Base-by-base conservation (phyloP, 1,139 yeast genomes). In the Pichia sp. region DNA sequence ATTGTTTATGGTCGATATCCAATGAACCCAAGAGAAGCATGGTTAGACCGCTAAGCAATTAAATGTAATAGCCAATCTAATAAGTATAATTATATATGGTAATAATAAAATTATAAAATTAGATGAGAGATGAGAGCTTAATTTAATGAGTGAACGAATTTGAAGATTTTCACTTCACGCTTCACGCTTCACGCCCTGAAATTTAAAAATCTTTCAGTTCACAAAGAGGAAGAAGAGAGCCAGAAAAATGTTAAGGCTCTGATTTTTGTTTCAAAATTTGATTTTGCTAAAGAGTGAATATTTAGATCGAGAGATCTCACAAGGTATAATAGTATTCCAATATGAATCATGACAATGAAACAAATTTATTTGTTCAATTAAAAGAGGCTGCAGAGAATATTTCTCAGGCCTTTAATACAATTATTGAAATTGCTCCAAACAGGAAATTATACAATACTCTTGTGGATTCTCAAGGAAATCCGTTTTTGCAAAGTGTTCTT, bases 381-480 rank as follows among this genome's bases (percentile, higher is more conserved):
- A 42, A 40, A 16, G 42, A 37, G 4, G 51, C 55, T 2, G 39
- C 47, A 2, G 11, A 27, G 12, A 65, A 65, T 36, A 52, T 83
- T 8, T 76, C 79, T 42, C 75, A 72, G 43, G 70, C 76, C 30
- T 63, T 82, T 12, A 67, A 71, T 30, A 63, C 71, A 2, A 72
- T 85, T 11, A 45, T 80, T 6, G 67, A 70, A 11, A 71, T 71
- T 22, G 76, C 87, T 1, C 87, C 87, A 1, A 70, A 71, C 47
- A 52, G 65, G 5, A 60, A 67, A 35, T 64, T 72, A 38, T 66
- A 78, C 43, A 62, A 68, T 28, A 49, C 54, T 6, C 57, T 73
- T n/a, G 45, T 64, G 2, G 49, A 57, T 4, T 39, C 46, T 6
- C 42, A 30, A 12, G 32, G 37, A 4, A 43, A 45, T 34, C 43